phyloP scores from a whole-genome alignment of 805 yeast genomes.

The Candida pseudoglaebosa region DNA sequence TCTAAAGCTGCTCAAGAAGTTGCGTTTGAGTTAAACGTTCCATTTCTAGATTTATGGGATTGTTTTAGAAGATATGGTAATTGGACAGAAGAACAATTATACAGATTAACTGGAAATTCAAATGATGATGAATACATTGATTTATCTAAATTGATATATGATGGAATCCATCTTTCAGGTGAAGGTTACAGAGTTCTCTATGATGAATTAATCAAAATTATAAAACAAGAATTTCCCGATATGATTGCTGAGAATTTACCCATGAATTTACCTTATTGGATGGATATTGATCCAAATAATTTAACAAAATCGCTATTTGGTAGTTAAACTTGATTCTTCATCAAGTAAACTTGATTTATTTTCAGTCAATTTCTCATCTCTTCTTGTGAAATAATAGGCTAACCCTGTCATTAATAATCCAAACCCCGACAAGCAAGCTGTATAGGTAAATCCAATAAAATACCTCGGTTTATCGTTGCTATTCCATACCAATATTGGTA shows the following conservation, averaged over 20 bases:
- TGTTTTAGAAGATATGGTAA: constrained; percentile 33
- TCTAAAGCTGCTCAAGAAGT: constrained; percentile 45
- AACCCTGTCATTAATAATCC: constrained; percentile 27
- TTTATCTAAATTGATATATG: constrained; percentile 21
- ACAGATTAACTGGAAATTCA: constrained; percentile 27
- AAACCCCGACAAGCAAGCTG: constrained; percentile 26
- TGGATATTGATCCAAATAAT: constrained; percentile 19
- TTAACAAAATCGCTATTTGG: constrained; percentile 3
- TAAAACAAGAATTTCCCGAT: constrained; percentile 46
- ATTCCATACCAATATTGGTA: constrained; percentile 39
- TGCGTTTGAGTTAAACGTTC: constrained; percentile 45
- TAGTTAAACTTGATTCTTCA: not conserved
- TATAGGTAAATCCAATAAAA: constrained; percentile 30
- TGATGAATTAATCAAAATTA: constrained; percentile 37
- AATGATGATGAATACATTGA: constrained; percentile 8
- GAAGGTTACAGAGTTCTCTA: constrained; percentile 49
- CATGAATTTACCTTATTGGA: constrained; percentile 38
- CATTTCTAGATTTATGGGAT: constrained; percentile 55
- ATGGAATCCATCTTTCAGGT: constrained; percentile 61
- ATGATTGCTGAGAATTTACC: constrained; percentile 38
- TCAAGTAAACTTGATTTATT: not conserved
- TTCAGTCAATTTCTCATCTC: constrained; percentile 21
- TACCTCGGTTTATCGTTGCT: constrained; percentile 30
- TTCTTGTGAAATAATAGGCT: constrained; percentile 20
- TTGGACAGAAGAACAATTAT: constrained; percentile 34